Conservation (phyloP, 2,329 filamentous ascomycete genomes). For the Coniochaeta hoffmannii region DNA sequence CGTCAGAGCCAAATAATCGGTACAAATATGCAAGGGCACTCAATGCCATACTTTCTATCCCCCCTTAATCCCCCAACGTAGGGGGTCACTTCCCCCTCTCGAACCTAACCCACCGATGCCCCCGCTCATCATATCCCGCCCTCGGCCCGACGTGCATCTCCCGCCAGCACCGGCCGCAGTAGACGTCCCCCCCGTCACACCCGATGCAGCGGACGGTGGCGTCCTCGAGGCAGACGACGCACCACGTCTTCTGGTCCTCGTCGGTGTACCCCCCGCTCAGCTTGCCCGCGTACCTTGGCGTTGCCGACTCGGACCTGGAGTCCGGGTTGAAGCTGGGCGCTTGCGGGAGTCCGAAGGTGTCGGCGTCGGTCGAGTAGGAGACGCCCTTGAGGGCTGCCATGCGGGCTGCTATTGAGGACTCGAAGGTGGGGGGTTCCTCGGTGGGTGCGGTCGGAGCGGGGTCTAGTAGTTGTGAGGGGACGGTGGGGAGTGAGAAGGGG, state of each 20-base stretch:
- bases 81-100: constrained; percentile 25
- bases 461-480: constrained; percentile 35
- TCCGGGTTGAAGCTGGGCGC: constrained; percentile 42
- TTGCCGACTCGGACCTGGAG: constrained; percentile 29
- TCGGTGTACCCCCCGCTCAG: constrained; percentile 46
- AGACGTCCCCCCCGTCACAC: constrained; percentile 64
- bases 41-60: neutral
- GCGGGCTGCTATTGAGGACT: constrained; percentile 41
- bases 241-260: constrained; percentile 70
- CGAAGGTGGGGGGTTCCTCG: constrained; percentile 23
- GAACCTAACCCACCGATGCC: constrained; percentile 60
- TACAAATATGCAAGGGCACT: neutral
- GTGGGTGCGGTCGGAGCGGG: constrained; percentile 18
- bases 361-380: constrained; percentile 19
- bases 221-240: constrained; percentile 74
- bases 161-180: constrained; percentile 72
- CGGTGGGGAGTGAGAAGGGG: constrained; percentile 34
- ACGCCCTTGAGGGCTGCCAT: constrained; percentile 42
- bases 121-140: constrained; percentile 63
- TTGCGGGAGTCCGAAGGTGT: constrained; percentile 35
- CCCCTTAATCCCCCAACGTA: neutral
- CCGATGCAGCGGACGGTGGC: constrained; percentile 65
- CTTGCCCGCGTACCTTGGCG: constrained; percentile 23
- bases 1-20: neutral
- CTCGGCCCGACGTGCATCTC: constrained; percentile 68